Base-by-base conservation (phyloP, 2,329 filamentous ascomycete genomes). In the Beauveria caledonica region DNA sequence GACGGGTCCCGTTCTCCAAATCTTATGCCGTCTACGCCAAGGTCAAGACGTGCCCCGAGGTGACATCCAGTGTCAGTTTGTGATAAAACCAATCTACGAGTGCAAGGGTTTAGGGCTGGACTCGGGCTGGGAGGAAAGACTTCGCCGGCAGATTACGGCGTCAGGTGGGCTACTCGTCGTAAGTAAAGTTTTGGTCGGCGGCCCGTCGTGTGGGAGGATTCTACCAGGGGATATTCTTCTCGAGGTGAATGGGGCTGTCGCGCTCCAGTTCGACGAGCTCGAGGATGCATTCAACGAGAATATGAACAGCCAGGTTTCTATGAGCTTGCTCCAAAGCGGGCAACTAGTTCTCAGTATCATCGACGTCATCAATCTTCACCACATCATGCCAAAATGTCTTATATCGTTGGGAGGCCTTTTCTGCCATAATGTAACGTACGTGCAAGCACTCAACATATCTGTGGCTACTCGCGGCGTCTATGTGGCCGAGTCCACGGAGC, bases 61-160 rank as follows among this genome's bases (percentile, higher is more conserved):
- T 50, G 96, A 94, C n/a, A 96, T 99, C 54, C 94, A 99, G 74
- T 96, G 91, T 63, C 94, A 99, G 72, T 99, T 95, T 83, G 83
- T 97, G 56, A 83, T 97, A 63, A 97, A 97, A 74, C 91, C 94
- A 0, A 99, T 97, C 67, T 94, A 99, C 67, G 94, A 99, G 73
- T 97, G 94, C 73, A 86, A 93, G 58, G 84, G 94, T 62, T 79
- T 99, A 10, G 94, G 94, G 7, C 46, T 49, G 2, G 46, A 17
- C 23, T n/a, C 4, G 2, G 21, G 4, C 3, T 49, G 5, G 46
- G 46, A 27, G 23, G 21, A 13, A n/a, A 13, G n/a, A 9, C 23
- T 25, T 15, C 8, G 4, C 45, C 2, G 11, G n/a, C 3, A 8
- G 19, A 45, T n/a, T 8, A 45, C 3, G 6, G 11, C 7, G 7